A percentile compares a stretch with the other conserved stretches of the same genome.
These are phyloP conservation scores for Neopestalotiopsis sp. DNA, from an alignment of 2,329 filamentous ascomycete genomes.

Conservation along the genomic window DNA sequence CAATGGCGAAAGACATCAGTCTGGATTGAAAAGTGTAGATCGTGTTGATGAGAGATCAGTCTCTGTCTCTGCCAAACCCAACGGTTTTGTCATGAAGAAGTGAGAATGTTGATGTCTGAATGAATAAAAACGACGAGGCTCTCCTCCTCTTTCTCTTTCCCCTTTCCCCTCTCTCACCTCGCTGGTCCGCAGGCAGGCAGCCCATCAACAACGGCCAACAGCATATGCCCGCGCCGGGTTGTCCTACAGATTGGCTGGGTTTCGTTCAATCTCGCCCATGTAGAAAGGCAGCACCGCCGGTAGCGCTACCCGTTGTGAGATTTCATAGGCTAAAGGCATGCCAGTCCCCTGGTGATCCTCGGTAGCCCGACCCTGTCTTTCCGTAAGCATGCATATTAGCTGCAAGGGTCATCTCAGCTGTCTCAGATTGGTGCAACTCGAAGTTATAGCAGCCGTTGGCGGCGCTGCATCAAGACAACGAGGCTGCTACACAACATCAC, in stretches of 20 bases:
- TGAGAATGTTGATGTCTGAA: background rate
- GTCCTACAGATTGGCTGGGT: background rate
- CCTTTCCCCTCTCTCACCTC: background rate
- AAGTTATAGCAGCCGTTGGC: background rate
- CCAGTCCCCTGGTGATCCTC: background rate
- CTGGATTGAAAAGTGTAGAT: background rate
- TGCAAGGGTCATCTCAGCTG: slow-evolving; percentile 12
- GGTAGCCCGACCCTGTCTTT: background rate
- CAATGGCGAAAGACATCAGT: background rate
- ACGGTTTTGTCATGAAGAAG: background rate
- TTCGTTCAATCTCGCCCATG: background rate
- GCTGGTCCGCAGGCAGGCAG: background rate
- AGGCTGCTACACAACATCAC: background rate
- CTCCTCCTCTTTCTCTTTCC: no score
- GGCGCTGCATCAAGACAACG: background rate
- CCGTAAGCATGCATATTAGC: slow-evolving; percentile 10
- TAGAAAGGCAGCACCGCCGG: background rate
- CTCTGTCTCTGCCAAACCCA: background rate
- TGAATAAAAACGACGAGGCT: background rate
- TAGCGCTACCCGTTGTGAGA: background rate
- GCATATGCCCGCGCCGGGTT: background rate
- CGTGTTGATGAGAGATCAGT: background rate
- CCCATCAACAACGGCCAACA: background rate
- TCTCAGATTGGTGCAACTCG: background rate
- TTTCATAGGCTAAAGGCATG: background rate